These are phyloP conservation scores for Lunularia cruciata DNA, from an alignment of 225 moss, liverwort and hornwort species.

Conservation along the genomic window DNA sequence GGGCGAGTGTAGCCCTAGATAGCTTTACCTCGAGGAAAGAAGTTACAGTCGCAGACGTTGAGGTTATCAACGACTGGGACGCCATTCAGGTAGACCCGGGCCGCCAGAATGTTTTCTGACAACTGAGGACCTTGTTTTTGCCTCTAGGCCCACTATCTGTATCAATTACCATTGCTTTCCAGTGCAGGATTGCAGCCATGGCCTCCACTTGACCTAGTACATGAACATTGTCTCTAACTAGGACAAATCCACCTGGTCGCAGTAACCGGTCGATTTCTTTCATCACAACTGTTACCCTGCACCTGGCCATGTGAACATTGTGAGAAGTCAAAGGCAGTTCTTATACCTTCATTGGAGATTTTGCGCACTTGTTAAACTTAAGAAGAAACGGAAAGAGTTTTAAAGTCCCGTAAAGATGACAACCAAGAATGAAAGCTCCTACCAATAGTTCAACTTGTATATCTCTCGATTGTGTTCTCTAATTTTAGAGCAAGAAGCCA, in stretches of 20 bases:
- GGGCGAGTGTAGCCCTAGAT: too few species aligned
- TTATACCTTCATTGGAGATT: neutral
- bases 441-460: too few species aligned
- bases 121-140: conserved; percentile 68
- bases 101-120: conserved; percentile 63
- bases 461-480: too few species aligned
- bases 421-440: too few species aligned
- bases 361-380: neutral
- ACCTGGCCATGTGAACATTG: conserved; percentile 40
- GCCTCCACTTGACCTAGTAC: conserved; percentile 42
- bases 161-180: conserved; percentile 66
- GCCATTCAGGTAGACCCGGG: too few species aligned
- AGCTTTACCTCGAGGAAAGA: too few species aligned
- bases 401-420: too few species aligned
- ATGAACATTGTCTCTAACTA: conserved; percentile 62
- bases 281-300: conserved; percentile 50
- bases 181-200: conserved; percentile 50
- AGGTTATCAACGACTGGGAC: too few species aligned
- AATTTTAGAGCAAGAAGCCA: too few species aligned
- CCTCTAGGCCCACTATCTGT: conserved; percentile 79
- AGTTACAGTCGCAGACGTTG: too few species aligned
- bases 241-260: conserved; percentile 80
- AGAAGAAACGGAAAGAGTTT: neutral
- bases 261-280: conserved; percentile 75
- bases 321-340: too few species aligned